Conservation (phyloP, 805 yeast genomes). For the Metschnikowia amazonensis region DNA sequence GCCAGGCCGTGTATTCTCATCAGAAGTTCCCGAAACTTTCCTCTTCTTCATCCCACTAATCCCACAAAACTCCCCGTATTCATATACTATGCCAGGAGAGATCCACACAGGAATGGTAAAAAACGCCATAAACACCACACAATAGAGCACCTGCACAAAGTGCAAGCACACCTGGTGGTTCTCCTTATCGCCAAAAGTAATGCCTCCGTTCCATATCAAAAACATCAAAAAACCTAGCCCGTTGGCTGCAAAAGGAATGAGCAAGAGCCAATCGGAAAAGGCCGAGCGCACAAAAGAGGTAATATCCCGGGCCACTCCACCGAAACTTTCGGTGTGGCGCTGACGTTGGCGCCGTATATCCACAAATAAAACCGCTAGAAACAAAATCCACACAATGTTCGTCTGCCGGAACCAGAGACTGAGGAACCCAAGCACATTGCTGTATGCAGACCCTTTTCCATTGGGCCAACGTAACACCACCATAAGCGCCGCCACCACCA, state of each 20-base stretch:
- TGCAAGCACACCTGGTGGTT: slow-evolving; percentile 76
- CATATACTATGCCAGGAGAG: slow-evolving; percentile 35
- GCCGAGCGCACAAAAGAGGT: slow-evolving; percentile 8
- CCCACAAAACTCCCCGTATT: slow-evolving; percentile 33
- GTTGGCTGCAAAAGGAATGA: slow-evolving; percentile 52
- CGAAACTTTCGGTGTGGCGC: background rate
- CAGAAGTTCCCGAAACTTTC: too few relatives aligned
- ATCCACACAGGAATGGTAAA: slow-evolving; percentile 77
- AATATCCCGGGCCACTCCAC: background rate
- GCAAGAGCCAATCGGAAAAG: slow-evolving; percentile 19
- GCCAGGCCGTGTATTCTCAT: too few relatives aligned
- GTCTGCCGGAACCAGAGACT: slow-evolving; percentile 86
- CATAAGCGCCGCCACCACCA: slow-evolving; percentile 55
- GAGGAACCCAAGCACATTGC: slow-evolving; percentile 54
- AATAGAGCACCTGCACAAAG: slow-evolving; percentile 77
- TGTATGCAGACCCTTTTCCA: slow-evolving; percentile 24
- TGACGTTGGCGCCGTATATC: slow-evolving; percentile 38
- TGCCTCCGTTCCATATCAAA: slow-evolving; percentile 67
- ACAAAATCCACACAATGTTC: slow-evolving; percentile 79
- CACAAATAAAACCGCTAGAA: slow-evolving; percentile 51
- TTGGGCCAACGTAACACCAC: slow-evolving; percentile 33
- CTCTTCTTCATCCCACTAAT: too few relatives aligned
- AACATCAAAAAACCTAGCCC: slow-evolving; percentile 54
- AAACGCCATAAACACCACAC: slow-evolving; percentile 56
- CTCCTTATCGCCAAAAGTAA: slow-evolving; percentile 87